Percentiles rank a stretch among this genome's conserved stretches.
phyloP scores from a whole-genome alignment of 257 asterid species.

The Cordia subcordata region DNA sequence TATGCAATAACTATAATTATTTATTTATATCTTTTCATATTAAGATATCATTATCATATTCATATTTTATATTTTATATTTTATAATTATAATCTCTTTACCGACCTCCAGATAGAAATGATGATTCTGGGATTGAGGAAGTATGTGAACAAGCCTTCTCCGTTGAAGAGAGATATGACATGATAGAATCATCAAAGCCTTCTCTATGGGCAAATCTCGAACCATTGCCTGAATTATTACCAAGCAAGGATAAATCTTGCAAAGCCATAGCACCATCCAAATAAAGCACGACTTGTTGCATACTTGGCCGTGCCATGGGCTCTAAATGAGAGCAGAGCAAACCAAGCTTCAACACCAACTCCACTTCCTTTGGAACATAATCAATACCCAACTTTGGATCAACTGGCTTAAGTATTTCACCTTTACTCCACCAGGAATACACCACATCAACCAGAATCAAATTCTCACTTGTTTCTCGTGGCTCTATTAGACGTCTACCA shows the following conservation, averaged over 20 bases:
- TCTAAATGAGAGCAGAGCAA: constrained; percentile 38
- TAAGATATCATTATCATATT: too few species aligned
- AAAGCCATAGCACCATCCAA: constrained; percentile 24
- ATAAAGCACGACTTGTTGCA: constrained; percentile 45
- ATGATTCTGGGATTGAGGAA: constrained; percentile 3
- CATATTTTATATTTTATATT: too few species aligned
- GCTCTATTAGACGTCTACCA: constrained; percentile 59
- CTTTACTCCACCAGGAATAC: constrained; percentile 36
- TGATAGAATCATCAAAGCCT: constrained; percentile 5
- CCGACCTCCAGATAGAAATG: constrained; percentile 23
- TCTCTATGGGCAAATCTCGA: neutral
- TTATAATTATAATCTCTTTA: constrained; percentile 35
- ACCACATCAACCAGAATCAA: constrained; percentile 41
- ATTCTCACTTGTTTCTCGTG: constrained; percentile 26
- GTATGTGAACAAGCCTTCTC: neutral
- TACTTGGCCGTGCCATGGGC: constrained; percentile 38
- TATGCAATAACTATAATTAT: too few species aligned
- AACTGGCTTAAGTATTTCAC: constrained; percentile 37
- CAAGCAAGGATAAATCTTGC: constrained; percentile 13
- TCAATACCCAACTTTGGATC: constrained; percentile 26
- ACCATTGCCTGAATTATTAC: constrained; percentile 6
- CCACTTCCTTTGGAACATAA: neutral
- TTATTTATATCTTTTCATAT: too few species aligned
- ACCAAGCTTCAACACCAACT: constrained; percentile 45
- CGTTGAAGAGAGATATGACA: neutral